Base-by-base conservation (phyloP, 208 protist genomes). In the Leishmania aethiopica region DNA sequence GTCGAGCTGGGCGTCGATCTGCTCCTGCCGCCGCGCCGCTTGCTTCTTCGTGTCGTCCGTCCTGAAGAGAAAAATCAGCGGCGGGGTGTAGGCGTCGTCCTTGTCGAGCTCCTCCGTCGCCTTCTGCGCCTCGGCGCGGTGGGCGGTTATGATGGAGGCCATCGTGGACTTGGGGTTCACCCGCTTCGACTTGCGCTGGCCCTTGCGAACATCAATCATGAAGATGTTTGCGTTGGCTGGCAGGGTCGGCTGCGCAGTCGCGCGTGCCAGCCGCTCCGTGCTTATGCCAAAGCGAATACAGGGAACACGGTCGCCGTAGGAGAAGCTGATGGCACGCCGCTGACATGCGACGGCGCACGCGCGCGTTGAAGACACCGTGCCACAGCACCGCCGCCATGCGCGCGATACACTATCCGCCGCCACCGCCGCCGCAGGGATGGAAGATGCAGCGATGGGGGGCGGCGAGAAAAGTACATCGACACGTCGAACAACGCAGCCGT, bases 141-240 rank as follows among this genome's bases (percentile, higher is more conserved):
- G 83, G 5, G 83, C 83, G 8, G 40, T 62, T 35, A 86, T 77
- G 51, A 86, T 53, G 40, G 35, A 40, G 3, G 75, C 42, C 78
- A 86, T 86, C 4, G 59, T 67, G 10, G 73, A 40, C 42, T 83
- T 86, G 40, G 83, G 78, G 22, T 77, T 82, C 59, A 62, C 71
- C 51, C 66, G 75, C 22, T 47, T 77, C 17, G 80, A 75, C 57
- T 67, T 84, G 55, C 77, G 53, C 40, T 80, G 83, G 51, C 64
- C 79, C 79, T 79, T 83, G 74, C 83, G 83, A 5, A 80, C 22
- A n/a, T 86, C 83, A 19, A 86, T 83, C 47, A 83, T 42, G 51
- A 77, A 86, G 49, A 86, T 75, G 51, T 80, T 86, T 0, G 83
- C 83, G 40, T 17, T 64, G 25, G 83, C 47, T 7, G 83, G 83